Percentiles rank a stretch among this genome's conserved stretches.
phyloP scores from a whole-genome alignment of 805 yeast species.

The Candida boidinii region DNA sequence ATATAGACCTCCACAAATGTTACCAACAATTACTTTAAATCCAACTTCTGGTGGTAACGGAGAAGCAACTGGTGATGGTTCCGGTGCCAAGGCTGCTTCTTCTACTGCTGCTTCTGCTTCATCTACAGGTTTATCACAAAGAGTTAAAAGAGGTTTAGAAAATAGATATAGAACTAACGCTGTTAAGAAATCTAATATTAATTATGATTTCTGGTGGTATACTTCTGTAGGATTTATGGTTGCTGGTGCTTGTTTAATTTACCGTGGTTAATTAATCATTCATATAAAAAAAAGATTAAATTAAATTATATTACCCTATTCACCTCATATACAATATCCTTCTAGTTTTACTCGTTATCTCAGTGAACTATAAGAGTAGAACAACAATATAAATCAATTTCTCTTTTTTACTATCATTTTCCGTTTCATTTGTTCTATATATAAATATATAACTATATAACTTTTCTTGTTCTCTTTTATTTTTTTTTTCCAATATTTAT shows the following conservation, averaged over 20 bases:
- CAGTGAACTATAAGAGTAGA: no score
- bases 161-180: conserved; percentile 78
- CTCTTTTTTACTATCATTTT: no score
- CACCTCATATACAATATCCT: no score
- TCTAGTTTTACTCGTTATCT: no score
- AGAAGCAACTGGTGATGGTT: conserved; percentile 17
- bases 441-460: no score
- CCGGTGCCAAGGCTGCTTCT: conserved; percentile 1
- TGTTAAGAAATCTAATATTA: conserved; percentile 27
- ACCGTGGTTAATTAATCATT: conserved; percentile 15
- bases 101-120: conserved; percentile 26
- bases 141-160: conserved; percentile 67
- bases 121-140: conserved; percentile 23
- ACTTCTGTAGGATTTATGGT: conserved; percentile 32
- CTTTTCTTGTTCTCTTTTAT: no score
- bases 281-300: no score
- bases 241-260: conserved; percentile 21
- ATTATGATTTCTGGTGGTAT: conserved; percentile 52
- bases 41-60: conserved; percentile 66
- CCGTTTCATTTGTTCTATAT: no score
- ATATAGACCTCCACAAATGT: conserved; percentile 91
- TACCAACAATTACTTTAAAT: conserved; percentile 85
- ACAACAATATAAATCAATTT: no score
- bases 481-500: no score
- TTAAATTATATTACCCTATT: no score